Conservation (phyloP, 495 filamentous ascomycete genomes). For the Chaetomium fimeti region DNA sequence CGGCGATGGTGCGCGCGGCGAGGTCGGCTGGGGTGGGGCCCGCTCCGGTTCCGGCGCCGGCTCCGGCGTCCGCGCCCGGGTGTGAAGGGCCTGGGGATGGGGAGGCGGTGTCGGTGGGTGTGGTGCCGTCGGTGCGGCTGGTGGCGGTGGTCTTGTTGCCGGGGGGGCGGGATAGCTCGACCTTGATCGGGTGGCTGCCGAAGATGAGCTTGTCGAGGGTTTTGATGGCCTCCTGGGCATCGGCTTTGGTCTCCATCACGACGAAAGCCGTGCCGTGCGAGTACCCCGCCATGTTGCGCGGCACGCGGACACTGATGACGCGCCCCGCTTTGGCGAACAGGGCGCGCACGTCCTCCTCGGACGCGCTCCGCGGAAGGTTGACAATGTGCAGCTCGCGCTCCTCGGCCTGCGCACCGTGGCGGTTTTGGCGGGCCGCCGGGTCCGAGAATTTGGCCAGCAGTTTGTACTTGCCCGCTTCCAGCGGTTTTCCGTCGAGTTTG, state of each 20-base stretch:
- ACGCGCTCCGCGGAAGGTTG: slow-evolving; percentile 65
- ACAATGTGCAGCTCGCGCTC: slow-evolving; percentile 81
- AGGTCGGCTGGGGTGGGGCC: slow-evolving; percentile 36
- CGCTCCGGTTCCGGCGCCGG: slow-evolving; percentile 25
- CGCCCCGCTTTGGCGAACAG: slow-evolving; percentile 73
- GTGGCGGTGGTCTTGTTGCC: slow-evolving; percentile 47
- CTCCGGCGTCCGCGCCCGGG: not conserved
- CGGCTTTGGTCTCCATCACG: slow-evolving; percentile 69
- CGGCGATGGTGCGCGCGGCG: slow-evolving; percentile 55
- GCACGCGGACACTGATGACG: slow-evolving; percentile 65
- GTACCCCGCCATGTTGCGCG: slow-evolving; percentile 59
- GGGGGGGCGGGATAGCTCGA: slow-evolving; percentile 56
- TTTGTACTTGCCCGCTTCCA: slow-evolving; percentile 60
- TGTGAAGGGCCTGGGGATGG: slow-evolving; percentile 38
- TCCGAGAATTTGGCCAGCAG: slow-evolving; percentile 81
- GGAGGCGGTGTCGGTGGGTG: slow-evolving; percentile 18
- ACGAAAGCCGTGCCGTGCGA: slow-evolving; percentile 76
- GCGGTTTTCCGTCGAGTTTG: slow-evolving; percentile 62
- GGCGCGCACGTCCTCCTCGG: slow-evolving; percentile 64
- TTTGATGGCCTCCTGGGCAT: slow-evolving; percentile 63
- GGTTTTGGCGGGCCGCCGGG: slow-evolving; percentile 69
- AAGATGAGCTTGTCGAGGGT: slow-evolving; percentile 70
- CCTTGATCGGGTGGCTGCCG: slow-evolving; percentile 66
- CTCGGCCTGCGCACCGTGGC: slow-evolving; percentile 80
- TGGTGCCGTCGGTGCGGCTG: slow-evolving; percentile 17